phyloP scores from a whole-genome alignment of 192 early-diverging fungal genomes.

The Podila clonocystis region DNA sequence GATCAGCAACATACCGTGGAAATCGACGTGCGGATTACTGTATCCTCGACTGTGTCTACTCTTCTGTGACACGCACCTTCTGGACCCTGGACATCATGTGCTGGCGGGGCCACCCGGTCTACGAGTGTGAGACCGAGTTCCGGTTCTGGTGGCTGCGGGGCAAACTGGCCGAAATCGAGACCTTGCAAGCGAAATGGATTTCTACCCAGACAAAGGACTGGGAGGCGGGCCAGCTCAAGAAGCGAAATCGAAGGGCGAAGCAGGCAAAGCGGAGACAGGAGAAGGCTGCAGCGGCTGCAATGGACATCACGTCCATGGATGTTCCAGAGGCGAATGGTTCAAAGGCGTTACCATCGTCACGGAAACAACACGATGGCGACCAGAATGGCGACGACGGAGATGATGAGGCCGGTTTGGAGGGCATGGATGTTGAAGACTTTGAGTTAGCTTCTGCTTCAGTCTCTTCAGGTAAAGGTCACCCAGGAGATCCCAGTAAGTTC shows the following conservation, averaged over 20 bases:
- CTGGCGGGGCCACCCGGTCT: conserved; percentile 69
- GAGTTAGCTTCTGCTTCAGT: not conserved
- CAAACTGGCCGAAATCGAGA: conserved; percentile 59
- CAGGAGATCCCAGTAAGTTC: conserved; percentile 10
- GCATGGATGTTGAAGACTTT: conserved; percentile 23
- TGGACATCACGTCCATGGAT: not conserved
- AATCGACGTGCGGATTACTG: conserved; percentile 64
- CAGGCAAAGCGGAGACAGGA: conserved; percentile 27
- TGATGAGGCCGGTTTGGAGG: conserved; percentile 33
- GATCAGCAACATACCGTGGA: conserved; percentile 55
- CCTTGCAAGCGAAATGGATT: conserved; percentile 37
- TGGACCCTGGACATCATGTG: conserved; percentile 71
- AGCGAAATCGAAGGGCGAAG: conserved; percentile 18
- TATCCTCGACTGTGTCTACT: conserved; percentile 68
- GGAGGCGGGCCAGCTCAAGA: conserved; percentile 28
- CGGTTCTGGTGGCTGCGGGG: conserved; percentile 62
- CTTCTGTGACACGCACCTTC: conserved; percentile 57
- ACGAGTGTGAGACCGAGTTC: conserved; percentile 71
- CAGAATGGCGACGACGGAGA: conserved; percentile 31
- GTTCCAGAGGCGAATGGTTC: not conserved
- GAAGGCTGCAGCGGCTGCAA: conserved; percentile 17
- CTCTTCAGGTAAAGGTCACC: not conserved
- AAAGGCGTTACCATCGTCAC: not conserved
- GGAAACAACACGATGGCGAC: not conserved
- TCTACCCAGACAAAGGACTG: conserved; percentile 31